These are phyloP conservation scores for Rhynchospora breviuscula DNA, from an alignment of 176 grass and related monocot genomes.

Conservation along the genomic window DNA sequence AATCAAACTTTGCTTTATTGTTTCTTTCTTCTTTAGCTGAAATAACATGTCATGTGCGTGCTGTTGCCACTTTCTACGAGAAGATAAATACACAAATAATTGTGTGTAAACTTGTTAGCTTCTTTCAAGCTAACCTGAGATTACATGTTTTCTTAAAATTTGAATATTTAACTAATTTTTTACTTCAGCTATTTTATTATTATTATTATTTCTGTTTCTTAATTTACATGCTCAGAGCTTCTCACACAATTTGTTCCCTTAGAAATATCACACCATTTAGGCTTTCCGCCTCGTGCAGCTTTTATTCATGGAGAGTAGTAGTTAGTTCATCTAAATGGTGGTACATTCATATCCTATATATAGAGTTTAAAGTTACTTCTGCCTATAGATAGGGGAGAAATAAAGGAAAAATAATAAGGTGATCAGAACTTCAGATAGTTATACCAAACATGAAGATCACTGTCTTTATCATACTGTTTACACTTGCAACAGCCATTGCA, in stretches of 20 bases:
- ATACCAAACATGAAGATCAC: constrained; percentile 40
- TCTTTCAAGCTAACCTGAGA: neutral
- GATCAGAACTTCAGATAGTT: neutral
- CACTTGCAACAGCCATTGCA: constrained; percentile 36
- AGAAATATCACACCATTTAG: constrained; percentile 22
- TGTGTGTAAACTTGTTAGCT: neutral
- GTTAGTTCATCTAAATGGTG: constrained; percentile 46
- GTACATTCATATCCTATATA: constrained; percentile 24
- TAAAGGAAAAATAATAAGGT: neutral
- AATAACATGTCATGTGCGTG: neutral
- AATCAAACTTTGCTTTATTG: neutral
- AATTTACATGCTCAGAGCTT: neutral
- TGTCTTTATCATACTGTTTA: constrained; percentile 37
- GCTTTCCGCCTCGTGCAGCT: constrained; percentile 34
- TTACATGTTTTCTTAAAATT: neutral
- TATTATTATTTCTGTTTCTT: neutral
- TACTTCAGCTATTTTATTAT: neutral
- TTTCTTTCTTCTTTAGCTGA: neutral
- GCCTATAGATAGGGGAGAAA: neutral
- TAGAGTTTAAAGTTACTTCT: constrained; percentile 13
- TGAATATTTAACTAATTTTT: neutral
- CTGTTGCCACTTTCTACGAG: neutral
- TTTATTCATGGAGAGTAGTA: constrained; percentile 45
- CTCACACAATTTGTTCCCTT: constrained; percentile 9
- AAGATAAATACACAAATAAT: neutral